phyloP scores from a whole-genome alignment of 164 flowering plant species.

The Saururus chinensis region DNA sequence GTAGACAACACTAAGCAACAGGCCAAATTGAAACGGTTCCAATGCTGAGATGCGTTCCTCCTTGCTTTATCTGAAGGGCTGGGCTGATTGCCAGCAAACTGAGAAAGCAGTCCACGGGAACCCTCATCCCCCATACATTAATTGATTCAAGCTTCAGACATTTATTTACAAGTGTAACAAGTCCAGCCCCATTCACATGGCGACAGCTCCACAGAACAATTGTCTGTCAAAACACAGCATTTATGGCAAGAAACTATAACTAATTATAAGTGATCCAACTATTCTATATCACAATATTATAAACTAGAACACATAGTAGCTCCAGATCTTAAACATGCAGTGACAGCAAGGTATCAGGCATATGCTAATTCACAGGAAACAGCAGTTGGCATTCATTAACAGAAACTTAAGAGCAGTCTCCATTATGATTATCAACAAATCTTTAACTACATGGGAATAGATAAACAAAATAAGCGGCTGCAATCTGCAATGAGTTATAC shows the following conservation, averaged over 20 bases:
- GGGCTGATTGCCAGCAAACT: conserved; percentile 59
- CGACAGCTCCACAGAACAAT: conserved; percentile 91
- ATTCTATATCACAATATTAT: too few species aligned
- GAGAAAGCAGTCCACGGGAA: conserved; percentile 61
- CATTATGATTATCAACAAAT: too few species aligned
- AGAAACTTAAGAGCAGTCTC: too few species aligned
- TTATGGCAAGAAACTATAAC: neutral
- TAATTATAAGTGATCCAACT: too few species aligned
- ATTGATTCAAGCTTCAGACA: conserved; percentile 65
- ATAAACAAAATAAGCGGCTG: too few species aligned
- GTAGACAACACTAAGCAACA: conserved; percentile 1
- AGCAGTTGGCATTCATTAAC: too few species aligned
- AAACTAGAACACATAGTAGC: too few species aligned
- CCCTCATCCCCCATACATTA: conserved; percentile 74
- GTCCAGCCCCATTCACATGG: conserved; percentile 81
- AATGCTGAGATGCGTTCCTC: conserved; percentile 15
- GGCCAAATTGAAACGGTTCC: conserved; percentile 12
- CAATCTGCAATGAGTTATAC: too few species aligned
- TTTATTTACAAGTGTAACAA: conserved; percentile 50
- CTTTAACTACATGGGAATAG: too few species aligned
- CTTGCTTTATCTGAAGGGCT: conserved; percentile 59
- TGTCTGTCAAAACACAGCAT: conserved; percentile 22
- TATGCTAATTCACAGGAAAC: too few species aligned
- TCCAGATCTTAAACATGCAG: too few species aligned
- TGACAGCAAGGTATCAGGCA: too few species aligned